Evolutionary conservation across 495 filamentous ascomycete species (phyloP), one percentile per base, ranked within the genome.

Genomic region (Xylaria acuta): DNA sequence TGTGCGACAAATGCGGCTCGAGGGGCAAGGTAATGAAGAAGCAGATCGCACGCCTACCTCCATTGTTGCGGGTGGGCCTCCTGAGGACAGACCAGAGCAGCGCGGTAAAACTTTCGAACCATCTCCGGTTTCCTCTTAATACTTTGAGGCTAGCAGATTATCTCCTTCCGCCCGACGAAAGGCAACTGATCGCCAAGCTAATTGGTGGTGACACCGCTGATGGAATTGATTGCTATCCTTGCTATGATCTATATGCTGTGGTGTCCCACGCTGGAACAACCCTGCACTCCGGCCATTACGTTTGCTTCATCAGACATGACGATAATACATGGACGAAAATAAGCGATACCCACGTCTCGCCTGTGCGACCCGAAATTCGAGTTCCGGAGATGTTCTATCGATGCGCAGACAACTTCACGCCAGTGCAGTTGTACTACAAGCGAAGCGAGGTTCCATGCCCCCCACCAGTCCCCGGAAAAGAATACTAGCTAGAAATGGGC

Each of bases 181-280:
- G 76, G 25, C 16, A 60, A 36, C 73, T 74, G 71, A 69, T 59
- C 45, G 56, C 51, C 22, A 38, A 63, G 20, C 9, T 58, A 3
- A 12, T 77, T 38, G 51, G 53, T 22, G 41, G 63, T 32, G 38
- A 66, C 5, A 25, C 51, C 3, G 62, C 8, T n/a, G 14, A 51
- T 18, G 27, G 67, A 69, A 36, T 74, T 30, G 8, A 66, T 18
- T 73, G 73, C 3, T 66, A 72, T 18, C 78, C 83, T 65, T 22
- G 62, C 1, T 88, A 87, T 72, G 80, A 86, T 32, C 81, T 82
- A 56, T 86, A 83, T 75, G 84, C 80, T 43, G 81, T 87, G n/a
- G 80, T 79, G 43, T 62, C 79, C 53, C 84, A 86, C 56, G 56
- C 69, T 45, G 80, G 81, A 16, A 14, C 45, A 0, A 65, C 20